Evolutionary conservation across 345 rosid species (phyloP).

Genomic region (Turnera subulata): DNA sequence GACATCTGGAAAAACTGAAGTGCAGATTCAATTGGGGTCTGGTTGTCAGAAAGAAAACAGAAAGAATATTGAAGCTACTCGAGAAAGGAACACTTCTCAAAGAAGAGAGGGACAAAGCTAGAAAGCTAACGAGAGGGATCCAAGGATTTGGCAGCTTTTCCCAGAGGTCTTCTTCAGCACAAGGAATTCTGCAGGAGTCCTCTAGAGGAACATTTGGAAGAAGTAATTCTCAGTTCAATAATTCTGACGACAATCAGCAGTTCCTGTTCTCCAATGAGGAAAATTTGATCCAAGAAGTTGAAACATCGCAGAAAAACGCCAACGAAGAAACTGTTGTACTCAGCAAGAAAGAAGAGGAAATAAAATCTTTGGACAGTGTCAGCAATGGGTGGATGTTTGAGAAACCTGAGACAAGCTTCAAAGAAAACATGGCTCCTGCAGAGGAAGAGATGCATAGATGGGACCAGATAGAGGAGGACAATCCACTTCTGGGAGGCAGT

Average conservation of each 20-base stretch:
- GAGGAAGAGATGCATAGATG: constrained; percentile 31
- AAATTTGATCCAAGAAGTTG: constrained; percentile 9
- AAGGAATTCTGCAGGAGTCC: constrained; percentile 37
- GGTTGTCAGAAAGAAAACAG: constrained; percentile 71
- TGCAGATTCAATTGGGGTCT: constrained; percentile 93
- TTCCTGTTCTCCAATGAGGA: constrained; percentile 7
- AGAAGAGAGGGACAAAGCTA: constrained; percentile 74
- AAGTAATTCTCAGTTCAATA: constrained; percentile 47
- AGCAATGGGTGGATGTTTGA: constrained; percentile 4
- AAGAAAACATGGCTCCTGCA: constrained; percentile 38
- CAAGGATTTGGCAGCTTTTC: constrained; percentile 83
- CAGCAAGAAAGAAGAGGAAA: not conserved
- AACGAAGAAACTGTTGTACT: constrained; percentile 3
- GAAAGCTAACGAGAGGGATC: constrained; percentile 77
- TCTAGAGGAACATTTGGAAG: constrained; percentile 32
- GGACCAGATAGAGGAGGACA: constrained; percentile 30
- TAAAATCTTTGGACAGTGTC: not conserved
- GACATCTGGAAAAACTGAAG: too few relatives aligned
- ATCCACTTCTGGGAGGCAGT: constrained; percentile 34
- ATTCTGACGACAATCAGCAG: constrained; percentile 38
- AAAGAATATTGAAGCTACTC: constrained; percentile 59
- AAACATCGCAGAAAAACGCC: constrained; percentile 2
- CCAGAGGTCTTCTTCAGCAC: constrained; percentile 34
- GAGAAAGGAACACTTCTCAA: constrained; percentile 60
- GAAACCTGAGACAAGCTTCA: constrained; percentile 24